Conservation (phyloP, 805 yeast species). For the Lipomyces japonicus region DNA sequence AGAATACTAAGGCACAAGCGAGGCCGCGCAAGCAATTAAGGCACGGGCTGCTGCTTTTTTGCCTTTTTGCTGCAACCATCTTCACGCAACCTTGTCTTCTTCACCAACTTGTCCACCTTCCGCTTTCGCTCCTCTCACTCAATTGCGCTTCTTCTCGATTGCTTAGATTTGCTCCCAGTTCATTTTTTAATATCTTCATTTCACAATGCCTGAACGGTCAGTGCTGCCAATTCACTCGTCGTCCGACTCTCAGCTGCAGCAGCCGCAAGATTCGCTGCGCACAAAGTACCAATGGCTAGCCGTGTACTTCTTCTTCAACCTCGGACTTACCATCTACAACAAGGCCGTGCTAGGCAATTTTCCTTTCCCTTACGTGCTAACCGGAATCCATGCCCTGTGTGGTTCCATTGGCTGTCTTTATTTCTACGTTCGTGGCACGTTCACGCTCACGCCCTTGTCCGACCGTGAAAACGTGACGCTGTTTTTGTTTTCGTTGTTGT, state of each 20-base stretch:
- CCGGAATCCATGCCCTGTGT: slow-evolving; percentile 33
- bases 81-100: no score
- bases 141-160: no score
- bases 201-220: slow-evolving; percentile 7
- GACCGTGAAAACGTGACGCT: slow-evolving; percentile 30
- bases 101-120: no score
- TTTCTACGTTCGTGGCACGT: slow-evolving; percentile 28
- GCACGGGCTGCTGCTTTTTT: no score
- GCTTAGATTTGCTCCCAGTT: no score
- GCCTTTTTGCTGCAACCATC: no score
- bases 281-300: slow-evolving; percentile 31
- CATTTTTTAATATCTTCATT: no score
- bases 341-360: slow-evolving; percentile 34
- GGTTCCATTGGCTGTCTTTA: slow-evolving; percentile 32
- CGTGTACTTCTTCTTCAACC: slow-evolving; percentile 33
- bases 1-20: no score
- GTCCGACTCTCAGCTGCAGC: background rate
- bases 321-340: slow-evolving; percentile 33
- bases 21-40: no score
- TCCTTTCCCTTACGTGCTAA: slow-evolving; percentile 34
- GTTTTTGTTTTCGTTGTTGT: slow-evolving; percentile 31
- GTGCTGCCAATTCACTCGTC: slow-evolving; percentile 14
- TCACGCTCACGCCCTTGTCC: slow-evolving; percentile 30
- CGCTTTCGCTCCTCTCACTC: no score
- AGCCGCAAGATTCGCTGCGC: slow-evolving; percentile 22